Base-by-base conservation (phyloP, 1,284 basidiomycete species). In the Vanrija humicola region DNA sequence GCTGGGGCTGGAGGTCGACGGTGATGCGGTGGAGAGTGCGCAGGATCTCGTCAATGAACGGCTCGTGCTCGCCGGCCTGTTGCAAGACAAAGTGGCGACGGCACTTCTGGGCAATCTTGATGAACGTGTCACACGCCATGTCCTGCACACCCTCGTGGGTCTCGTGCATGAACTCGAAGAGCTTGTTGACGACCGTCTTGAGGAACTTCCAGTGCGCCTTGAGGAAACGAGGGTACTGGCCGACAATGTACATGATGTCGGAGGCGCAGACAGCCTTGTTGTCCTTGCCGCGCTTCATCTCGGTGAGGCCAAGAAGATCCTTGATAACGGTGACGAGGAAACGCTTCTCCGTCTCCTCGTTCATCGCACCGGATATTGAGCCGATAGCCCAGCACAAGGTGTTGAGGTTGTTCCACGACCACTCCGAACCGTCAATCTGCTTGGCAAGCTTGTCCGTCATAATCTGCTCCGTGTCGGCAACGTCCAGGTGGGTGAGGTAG, bases 171-270 rank as follows among this genome's bases (percentile, higher is more conserved):
- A 99, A 99, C 76, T 99, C 96, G 76, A 99, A 99, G 18, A 98
- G 82, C 79, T 99, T 99, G 81, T 98, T 98, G 63, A 98, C 96
- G 48, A 99, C 96, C 4, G 96, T 98, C 82, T 99, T 99, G 74
- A 99, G 80, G 84, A 99, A 99, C 80, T 98, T 98, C 96, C 96
- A 99, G 76, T 99, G 96, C 21, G 96, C 96, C 77, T 98, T 98
- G 70, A 99, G 85, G 86, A 98, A 99, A 34, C 96, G 86, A 49
- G 96, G 96, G 73, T 99, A 99, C 78, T 99, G 96, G 50, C 96
- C 96, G 66, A 99, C 96, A 69, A 98, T 99, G 78, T 99, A 99
- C 96, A 99, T 99, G 80, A 99, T 99, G 74, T 98, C 93, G 42
- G 95, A 98, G 3, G 96, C 96, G 59, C 98, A 96, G 59, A 98